Conservation (phyloP, 129 eudicot species). For the Rutidosis leptorrhynchoides region DNA sequence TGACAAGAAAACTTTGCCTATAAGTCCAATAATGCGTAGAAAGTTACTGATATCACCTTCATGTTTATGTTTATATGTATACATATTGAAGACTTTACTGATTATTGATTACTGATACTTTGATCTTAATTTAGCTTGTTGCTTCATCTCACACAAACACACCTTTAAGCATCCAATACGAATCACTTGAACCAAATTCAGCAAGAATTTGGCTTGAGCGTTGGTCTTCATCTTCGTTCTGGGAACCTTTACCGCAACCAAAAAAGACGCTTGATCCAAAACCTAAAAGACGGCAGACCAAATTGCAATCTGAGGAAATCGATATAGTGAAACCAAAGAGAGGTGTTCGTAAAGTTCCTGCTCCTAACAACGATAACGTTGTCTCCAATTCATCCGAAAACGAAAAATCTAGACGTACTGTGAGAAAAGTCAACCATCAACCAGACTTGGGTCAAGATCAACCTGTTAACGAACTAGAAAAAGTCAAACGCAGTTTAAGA, state of each 20-base stretch:
- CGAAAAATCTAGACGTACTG: constrained; percentile 68
- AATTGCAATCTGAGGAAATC: constrained; percentile 40
- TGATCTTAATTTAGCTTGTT: constrained; percentile 45
- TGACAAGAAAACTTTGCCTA: not conserved
- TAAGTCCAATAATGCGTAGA: not conserved
- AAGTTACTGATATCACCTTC: not conserved
- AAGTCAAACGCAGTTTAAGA: constrained; percentile 69
- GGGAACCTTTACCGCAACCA: constrained; percentile 60
- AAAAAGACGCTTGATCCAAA: constrained; percentile 43
- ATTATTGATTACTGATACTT: constrained; percentile 12
- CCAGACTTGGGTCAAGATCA: constrained; percentile 59
- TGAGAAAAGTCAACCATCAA: constrained; percentile 55
- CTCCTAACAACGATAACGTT: constrained; percentile 37
- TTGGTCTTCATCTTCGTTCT: constrained; percentile 63
- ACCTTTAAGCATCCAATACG: constrained; percentile 72
- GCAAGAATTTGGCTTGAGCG: constrained; percentile 71
- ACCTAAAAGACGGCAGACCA: constrained; percentile 51
- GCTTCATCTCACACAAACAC: constrained; percentile 51
- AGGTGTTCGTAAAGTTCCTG: constrained; percentile 48
- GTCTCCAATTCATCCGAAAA: constrained; percentile 41
- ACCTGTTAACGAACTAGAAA: constrained; percentile 74
- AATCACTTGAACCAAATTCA: constrained; percentile 65
- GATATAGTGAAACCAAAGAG: constrained; percentile 59
- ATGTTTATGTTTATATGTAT: constrained; percentile 6
- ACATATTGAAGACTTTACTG: constrained; percentile 13